A percentile compares a stretch with the other conserved stretches of the same genome.
Conservation (phyloP, 495 filamentous ascomycete species). For the Podospora fimiseda region DNA sequence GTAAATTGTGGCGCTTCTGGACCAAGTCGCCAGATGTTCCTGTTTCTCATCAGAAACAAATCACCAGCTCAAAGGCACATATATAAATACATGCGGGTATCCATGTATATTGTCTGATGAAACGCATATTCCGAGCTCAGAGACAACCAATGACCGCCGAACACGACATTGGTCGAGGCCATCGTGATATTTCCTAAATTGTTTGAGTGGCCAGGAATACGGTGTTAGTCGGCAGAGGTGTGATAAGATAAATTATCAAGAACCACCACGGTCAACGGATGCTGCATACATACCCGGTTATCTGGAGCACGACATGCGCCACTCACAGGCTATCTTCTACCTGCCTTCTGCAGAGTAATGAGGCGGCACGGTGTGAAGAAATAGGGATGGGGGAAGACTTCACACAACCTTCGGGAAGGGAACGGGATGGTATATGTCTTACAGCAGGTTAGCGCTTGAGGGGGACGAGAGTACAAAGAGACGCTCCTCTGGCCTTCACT, state of each 20-base stretch:
- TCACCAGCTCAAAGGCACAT: not conserved
- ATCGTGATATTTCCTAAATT: not conserved
- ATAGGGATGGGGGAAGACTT: not conserved
- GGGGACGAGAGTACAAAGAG: not conserved
- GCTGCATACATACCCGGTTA: not conserved
- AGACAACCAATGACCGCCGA: not conserved
- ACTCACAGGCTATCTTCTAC: not conserved
- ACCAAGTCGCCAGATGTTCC: too few species aligned
- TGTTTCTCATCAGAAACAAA: too few species aligned
- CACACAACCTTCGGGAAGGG: not conserved
- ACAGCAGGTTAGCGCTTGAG: not conserved
- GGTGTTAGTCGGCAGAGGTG: not conserved
- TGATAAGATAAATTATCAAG: not conserved
- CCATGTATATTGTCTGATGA: not conserved
- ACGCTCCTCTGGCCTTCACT: not conserved
- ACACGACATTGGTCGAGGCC: not conserved
- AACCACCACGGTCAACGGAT: not conserved
- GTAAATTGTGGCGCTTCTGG: not conserved
- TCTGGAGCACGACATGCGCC: constrained; percentile 1
- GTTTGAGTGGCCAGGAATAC: not conserved
- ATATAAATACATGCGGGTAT: not conserved
- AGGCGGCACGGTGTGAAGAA: not conserved
- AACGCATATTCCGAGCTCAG: not conserved
- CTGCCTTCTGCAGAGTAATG: constrained; percentile 3
- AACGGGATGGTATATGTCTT: not conserved